These are phyloP conservation scores for Mycena latifolia DNA, from an alignment of 768 basidiomycete species.

Conservation along the genomic window DNA sequence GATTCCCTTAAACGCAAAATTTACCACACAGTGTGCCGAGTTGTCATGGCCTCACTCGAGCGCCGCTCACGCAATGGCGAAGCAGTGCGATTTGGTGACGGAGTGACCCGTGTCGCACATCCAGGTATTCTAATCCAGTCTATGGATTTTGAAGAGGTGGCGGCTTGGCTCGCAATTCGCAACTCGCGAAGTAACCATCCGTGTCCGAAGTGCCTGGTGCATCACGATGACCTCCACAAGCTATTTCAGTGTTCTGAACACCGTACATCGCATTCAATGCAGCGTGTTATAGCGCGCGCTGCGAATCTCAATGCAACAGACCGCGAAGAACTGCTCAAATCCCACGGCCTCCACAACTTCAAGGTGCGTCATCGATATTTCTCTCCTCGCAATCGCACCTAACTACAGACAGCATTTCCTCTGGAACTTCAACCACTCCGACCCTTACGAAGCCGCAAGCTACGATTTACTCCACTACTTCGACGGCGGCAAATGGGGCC, in stretches of 20 bases:
- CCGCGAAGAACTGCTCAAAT: slow-evolving; percentile 12
- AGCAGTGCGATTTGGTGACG: slow-evolving; percentile 32
- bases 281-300: not conserved
- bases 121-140: slow-evolving; percentile 32
- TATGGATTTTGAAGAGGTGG: slow-evolving; percentile 36
- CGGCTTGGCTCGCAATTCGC: slow-evolving; percentile 5
- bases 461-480: slow-evolving; percentile 27
- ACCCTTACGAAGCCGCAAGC: slow-evolving; percentile 19
- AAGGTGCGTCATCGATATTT: not conserved
- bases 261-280: slow-evolving; percentile 10
- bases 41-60: slow-evolving; percentile 28
- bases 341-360: slow-evolving; percentile 16
- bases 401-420: slow-evolving; percentile 15
- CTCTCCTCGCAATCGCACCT: not conserved
- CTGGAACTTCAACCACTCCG: slow-evolving; percentile 20
- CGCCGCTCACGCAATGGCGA: slow-evolving; percentile 30
- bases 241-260: not conserved
- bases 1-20: slow-evolving; percentile 28
- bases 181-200: slow-evolving; percentile 30
- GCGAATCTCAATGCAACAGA: not conserved
- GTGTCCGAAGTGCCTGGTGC: slow-evolving; percentile 37
- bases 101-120: slow-evolving; percentile 15
- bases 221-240: slow-evolving; percentile 29
- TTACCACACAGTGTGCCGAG: slow-evolving; percentile 31
- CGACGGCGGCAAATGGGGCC: slow-evolving; percentile 28